phyloP scores from a whole-genome alignment of 257 asterid genomes.

The Salvia hispanica region DNA sequence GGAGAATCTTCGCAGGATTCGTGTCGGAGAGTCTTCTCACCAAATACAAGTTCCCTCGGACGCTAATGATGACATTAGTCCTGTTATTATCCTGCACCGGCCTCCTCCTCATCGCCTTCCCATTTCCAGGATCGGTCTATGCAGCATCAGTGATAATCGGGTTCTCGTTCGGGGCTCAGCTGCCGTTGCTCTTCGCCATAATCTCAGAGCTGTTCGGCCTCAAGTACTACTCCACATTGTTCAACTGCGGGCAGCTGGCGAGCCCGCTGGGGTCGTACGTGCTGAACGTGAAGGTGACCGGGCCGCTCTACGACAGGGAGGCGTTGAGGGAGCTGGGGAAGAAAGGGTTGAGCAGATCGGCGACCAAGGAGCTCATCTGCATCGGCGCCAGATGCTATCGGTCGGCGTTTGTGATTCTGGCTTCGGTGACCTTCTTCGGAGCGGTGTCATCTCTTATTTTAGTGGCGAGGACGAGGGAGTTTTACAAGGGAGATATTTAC shows the following conservation, averaged over 20 bases:
- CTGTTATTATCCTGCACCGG: slow-evolving; percentile 64
- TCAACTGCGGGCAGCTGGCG: slow-evolving; percentile 78
- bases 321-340: slow-evolving; percentile 55
- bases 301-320: slow-evolving; percentile 65
- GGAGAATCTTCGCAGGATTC: slow-evolving; percentile 73
- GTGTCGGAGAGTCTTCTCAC: slow-evolving; percentile 58
- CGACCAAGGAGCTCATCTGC: slow-evolving; percentile 60
- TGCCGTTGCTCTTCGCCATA: slow-evolving; percentile 59
- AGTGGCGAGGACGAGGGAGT: slow-evolving; percentile 58
- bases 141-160: slow-evolving; percentile 67
- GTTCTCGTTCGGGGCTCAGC: slow-evolving; percentile 76
- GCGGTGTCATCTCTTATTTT: slow-evolving; percentile 59
- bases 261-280: slow-evolving; percentile 77
- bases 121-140: slow-evolving; percentile 65
- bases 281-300: slow-evolving; percentile 63
- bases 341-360: slow-evolving; percentile 56
- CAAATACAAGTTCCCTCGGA: slow-evolving; percentile 62
- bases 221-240: slow-evolving; percentile 66
- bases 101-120: slow-evolving; percentile 65
- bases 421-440: slow-evolving; percentile 55
- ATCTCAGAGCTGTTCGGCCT: slow-evolving; percentile 77
- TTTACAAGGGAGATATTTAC: slow-evolving; percentile 68
- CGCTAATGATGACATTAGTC: slow-evolving; percentile 74
- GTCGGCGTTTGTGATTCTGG: slow-evolving; percentile 54
- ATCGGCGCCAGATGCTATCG: slow-evolving; percentile 57